A percentile compares a stretch with the other conserved stretches of the same genome.
Conservation (phyloP, 306 rosid species). For the Cucumis melo region DNA sequence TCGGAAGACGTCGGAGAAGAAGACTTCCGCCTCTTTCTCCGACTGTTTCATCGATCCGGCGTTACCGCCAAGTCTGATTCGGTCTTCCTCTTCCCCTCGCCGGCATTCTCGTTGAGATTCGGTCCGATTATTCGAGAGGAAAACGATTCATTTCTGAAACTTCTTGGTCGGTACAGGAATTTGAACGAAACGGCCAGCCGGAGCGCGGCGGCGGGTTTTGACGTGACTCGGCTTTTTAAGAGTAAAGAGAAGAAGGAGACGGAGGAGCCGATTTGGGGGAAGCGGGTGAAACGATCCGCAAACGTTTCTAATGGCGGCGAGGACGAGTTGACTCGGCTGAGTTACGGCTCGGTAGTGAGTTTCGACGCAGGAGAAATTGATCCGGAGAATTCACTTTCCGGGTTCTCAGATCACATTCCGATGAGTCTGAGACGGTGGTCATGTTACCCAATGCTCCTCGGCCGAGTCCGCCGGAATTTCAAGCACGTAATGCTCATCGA, state of each 20-base stretch:
- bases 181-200: constrained; percentile 13
- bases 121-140: constrained; percentile 33
- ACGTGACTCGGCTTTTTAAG: constrained; percentile 25
- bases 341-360: constrained; percentile 69
- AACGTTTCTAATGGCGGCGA: constrained; percentile 4
- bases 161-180: constrained; percentile 16
- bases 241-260: constrained; percentile 2
- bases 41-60: constrained; percentile 51
- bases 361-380: constrained; percentile 70
- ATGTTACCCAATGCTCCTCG: constrained; percentile 75
- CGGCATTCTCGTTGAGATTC: constrained; percentile 15
- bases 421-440: constrained; percentile 73
- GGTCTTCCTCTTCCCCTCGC: constrained; percentile 42
- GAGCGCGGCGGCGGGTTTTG: constrained; percentile 24
- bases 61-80: constrained; percentile 55
- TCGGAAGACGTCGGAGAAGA: constrained; percentile 27
- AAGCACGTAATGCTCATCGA: constrained; percentile 57
- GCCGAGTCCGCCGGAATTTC: constrained; percentile 59
- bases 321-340: constrained; percentile 20
- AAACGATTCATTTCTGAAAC: constrained; percentile 33
- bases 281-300: constrained; percentile 3
- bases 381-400: constrained; percentile 79
- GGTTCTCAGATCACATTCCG: constrained; percentile 49
- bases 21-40: constrained; percentile 49
- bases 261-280: constrained; percentile 63